Percentiles rank a stretch among this genome's conserved stretches.
These are phyloP conservation scores for Saccharomycopsis sp. DNA, from an alignment of 805 yeast species.

Conservation along the genomic window DNA sequence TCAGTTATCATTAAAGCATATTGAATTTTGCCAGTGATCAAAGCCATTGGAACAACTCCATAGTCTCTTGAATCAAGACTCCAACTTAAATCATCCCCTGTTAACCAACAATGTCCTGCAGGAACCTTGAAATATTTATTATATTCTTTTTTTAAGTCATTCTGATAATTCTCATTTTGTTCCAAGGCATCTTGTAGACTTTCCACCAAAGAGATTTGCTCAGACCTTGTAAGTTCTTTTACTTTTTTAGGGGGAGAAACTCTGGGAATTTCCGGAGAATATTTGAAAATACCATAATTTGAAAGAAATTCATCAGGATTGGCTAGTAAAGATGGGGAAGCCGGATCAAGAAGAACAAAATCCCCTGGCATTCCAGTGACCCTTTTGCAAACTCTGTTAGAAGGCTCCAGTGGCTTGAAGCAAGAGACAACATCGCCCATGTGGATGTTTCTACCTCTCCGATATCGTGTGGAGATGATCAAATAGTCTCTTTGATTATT, in stretches of 20 bases:
- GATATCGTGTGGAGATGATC: slow-evolving; percentile 55
- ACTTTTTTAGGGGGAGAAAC: slow-evolving; percentile 1
- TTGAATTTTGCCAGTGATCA: slow-evolving; percentile 77
- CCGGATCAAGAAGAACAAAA: slow-evolving; percentile 69
- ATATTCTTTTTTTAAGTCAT: slow-evolving; percentile 20
- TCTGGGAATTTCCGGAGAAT: too few species aligned
- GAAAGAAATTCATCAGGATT: slow-evolving; percentile 20
- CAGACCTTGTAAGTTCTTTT: not conserved
- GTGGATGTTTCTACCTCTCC: slow-evolving; percentile 51
- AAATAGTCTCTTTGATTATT: slow-evolving; percentile 68
- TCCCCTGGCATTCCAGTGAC: slow-evolving; percentile 97
- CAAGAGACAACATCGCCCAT: slow-evolving; percentile 89
- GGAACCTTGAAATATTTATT: slow-evolving; percentile 66
- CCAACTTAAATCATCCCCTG: slow-evolving; percentile 86
- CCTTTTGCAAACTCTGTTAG: slow-evolving; percentile 80
- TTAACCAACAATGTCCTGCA: slow-evolving; percentile 92
- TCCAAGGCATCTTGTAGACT: too few species aligned
- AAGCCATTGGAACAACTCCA: slow-evolving; percentile 80
- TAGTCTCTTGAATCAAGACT: slow-evolving; percentile 86
- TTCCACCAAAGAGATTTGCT: too few species aligned
- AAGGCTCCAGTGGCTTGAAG: slow-evolving; percentile 80
- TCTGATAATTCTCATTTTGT: slow-evolving; percentile 3
- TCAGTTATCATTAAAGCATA: slow-evolving; percentile 54
- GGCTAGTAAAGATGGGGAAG: slow-evolving; percentile 39
- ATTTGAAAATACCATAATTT: too few species aligned